These are phyloP conservation scores for Aspergillus ellipticus DNA, from an alignment of 495 filamentous ascomycete species.

Conservation along the genomic window DNA sequence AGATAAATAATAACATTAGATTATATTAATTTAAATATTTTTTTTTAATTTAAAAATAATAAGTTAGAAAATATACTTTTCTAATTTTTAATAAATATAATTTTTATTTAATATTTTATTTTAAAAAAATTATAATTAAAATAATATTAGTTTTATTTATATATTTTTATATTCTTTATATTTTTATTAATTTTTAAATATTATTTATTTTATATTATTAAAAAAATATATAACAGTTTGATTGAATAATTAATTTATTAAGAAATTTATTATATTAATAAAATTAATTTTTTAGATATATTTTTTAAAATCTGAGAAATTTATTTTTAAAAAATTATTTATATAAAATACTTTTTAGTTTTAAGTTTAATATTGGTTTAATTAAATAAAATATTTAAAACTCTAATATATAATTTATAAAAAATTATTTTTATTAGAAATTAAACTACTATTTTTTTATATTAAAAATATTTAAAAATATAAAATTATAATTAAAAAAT, in stretches of 20 bases:
- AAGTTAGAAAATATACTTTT: constrained; percentile 8
- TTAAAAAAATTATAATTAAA: constrained; percentile 8
- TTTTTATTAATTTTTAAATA: constrained; percentile 22
- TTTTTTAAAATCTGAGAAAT: not conserved
- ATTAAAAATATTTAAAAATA: not conserved
- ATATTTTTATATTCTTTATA: no score
- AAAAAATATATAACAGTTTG: constrained; percentile 14
- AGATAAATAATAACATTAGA: no score
- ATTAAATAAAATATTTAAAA: not conserved
- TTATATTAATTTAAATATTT: no score
- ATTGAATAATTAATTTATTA: not conserved
- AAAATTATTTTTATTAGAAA: not conserved
- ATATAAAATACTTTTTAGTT: not conserved
- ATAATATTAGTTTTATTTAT: constrained; percentile 17
- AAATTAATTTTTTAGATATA: constrained; percentile 1
- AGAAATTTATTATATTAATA: constrained; percentile 1
- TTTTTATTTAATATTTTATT: constrained; percentile 16
- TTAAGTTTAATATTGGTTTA: no score
- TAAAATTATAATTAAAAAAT: no score
- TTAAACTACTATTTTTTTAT: not conserved
- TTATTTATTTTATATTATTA: constrained; percentile 15
- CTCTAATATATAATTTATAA: not conserved
- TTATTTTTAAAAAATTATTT: not conserved
- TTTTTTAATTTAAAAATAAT: constrained; percentile 10
- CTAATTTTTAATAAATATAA: constrained; percentile 22